Base-by-base conservation (phyloP, 2,329 filamentous ascomycete species). In the Tolypocladium inflatum region DNA sequence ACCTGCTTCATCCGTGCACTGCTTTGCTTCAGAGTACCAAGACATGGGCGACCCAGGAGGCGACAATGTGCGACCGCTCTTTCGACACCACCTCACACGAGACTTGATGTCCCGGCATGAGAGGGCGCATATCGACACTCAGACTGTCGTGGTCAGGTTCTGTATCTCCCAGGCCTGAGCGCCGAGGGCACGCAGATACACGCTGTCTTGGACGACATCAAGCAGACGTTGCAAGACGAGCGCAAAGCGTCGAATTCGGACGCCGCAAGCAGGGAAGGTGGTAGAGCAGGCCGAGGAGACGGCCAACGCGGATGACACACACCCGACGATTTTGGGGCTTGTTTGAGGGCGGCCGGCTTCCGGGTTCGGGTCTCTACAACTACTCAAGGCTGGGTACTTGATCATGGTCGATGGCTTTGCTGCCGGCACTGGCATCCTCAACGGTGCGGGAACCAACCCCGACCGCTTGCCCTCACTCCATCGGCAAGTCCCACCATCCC, bases 401-500 rank as follows among this genome's bases (percentile, higher is more conserved):
- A 64, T 73, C 9, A 43, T 74, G 33, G 43, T 67, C 3, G 64
- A 70, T 35, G 64, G 67, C 4, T 60, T 72, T 2, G 61, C 64
- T 0, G 59, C 57, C 17, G 64, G 66, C 0, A 23, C 63, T 1
- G 64, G 65, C 2, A 23, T 73, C 0, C 58, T 71, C 9, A 64
- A 67, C 8, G 66, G 68, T 73, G 2, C 58, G 64, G 0, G 61
- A 11, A 61, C 63, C 2, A 63, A 67, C 4, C 67, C 69, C 0
- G 64, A 68, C 17, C 63, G 63, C 15, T 73, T 74, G 23, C 68
- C 39, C 72, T 72, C 43, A 70, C 70, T 1, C 68, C 71, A 74
- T 52, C 65, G 62, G 67, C 65, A 62, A 33, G 65, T 59, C 43
- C 43, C 26, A 8, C 8, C 9, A 4, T 2, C 11, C n/a, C 9